Base-by-base conservation (phyloP, 176 grass and related monocot species). In the Ampelocalamus luodianensis region DNA sequence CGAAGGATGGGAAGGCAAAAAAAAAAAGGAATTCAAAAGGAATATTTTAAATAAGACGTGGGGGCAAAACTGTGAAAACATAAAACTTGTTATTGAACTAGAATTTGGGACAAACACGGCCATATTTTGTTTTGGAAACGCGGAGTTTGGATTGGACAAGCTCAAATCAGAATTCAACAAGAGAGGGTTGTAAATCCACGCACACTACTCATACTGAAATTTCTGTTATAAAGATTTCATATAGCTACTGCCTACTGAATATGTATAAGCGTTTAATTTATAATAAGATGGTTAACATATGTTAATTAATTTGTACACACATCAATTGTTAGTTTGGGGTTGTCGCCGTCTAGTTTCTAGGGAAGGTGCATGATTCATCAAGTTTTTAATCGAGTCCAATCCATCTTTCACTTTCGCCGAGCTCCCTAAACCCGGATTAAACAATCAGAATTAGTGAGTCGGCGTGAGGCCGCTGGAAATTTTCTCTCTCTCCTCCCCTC, bases 321-420 rank as follows among this genome's bases (percentile, higher is more conserved):
- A 46, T 42, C 38, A 69, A 69, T 72, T 46, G 1, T 45, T 71
- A 22, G 22, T 22, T n/a, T 46, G 29, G 6, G 72, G 3, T 2
- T 54, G 45, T 56, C n/a, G 46, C 82, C 82, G 23, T 48, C 49
- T 37, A 78, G 37, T 51, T 75, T 72, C 1, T 60, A 85, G 26
- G 83, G 65, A 85, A 78, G 74, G 83, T 85, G 83, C 71, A 27
- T 26, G 43, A 83, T 32, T 18, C 82, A 36, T 16, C 29, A 8
- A 36, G 20, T 29, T 39, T 64, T 83, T 53, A 23, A 51, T 65
- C 29, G 18, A 64, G 42, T 24, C 56, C 70, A 64, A 74, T 63
- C 70, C 29, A 12, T 37, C 56, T 51, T 65, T 83, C 81, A 5
- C 74, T 71, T 78, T 85, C 74, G 26, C 51, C 74, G 74, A 85